These are phyloP conservation scores for Podospora sp. DNA, from an alignment of 495 filamentous ascomycete species.

Conservation along the genomic window DNA sequence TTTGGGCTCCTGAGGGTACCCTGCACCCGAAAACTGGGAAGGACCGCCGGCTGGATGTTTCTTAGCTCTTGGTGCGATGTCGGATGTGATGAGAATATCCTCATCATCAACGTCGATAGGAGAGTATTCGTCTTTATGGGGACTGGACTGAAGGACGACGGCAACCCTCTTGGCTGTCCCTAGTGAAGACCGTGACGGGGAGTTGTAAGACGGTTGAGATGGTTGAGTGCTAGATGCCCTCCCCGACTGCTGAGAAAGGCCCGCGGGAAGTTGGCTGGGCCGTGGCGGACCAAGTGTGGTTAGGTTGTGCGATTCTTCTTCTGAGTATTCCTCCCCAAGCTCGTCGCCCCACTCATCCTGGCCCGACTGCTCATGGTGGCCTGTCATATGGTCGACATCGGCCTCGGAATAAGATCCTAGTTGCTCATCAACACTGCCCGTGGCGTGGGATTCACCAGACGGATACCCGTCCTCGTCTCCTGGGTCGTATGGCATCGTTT, in stretches of 20 bases:
- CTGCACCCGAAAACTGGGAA: background rate
- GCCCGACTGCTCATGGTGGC: background rate
- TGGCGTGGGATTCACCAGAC: background rate
- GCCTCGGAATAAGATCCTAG: background rate
- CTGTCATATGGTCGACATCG: background rate
- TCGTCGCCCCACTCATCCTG: background rate
- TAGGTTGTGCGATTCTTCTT: background rate
- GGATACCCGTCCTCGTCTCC: background rate
- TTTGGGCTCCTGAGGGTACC: background rate
- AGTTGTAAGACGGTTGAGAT: background rate
- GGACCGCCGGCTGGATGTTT: background rate
- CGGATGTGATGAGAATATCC: constrained; percentile 19
- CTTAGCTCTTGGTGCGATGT: constrained; percentile 2
- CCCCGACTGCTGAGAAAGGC: background rate
- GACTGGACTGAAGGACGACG: constrained; percentile 14
- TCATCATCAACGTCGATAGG: background rate
- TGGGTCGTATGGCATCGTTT: constrained; percentile 4
- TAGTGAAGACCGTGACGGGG: background rate
- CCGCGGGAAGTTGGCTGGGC: background rate
- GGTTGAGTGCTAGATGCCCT: background rate
- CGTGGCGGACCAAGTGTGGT: background rate
- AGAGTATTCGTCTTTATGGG: constrained; percentile 8
- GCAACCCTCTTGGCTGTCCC: constrained; percentile 11
- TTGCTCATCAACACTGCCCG: background rate
- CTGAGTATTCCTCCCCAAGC: background rate